phyloP scores from a whole-genome alignment of 306 rosid genomes.

The Trichosanthes truncata region DNA sequence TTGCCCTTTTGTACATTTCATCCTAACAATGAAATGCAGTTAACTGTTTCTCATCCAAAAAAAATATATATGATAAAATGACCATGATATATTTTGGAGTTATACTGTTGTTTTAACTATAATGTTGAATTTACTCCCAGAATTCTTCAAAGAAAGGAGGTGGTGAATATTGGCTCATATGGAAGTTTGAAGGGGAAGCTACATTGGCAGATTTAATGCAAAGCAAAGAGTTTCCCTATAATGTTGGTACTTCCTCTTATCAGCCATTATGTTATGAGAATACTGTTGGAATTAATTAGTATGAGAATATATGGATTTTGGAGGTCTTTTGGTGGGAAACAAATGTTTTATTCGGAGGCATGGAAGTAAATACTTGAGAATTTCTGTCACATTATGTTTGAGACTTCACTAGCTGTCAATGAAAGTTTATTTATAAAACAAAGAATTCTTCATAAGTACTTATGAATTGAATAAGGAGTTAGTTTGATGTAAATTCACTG shows the following conservation, averaged over 20 bases:
- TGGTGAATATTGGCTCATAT: constrained; percentile 88
- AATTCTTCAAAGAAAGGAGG: constrained; percentile 53
- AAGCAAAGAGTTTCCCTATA: constrained; percentile 87
- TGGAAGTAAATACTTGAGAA: neutral
- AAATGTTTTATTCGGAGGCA: neutral
- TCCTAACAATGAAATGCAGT: too few relatives aligned
- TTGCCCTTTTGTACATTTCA: too few relatives aligned
- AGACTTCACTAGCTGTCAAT: neutral
- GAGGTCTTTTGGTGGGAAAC: neutral
- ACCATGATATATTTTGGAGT: constrained; percentile 8
- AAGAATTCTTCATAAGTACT: too few relatives aligned
- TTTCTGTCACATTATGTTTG: neutral
- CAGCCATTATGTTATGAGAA: neutral
- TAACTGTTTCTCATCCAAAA: too few relatives aligned
- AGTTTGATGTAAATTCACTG: neutral
- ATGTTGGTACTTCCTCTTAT: constrained; percentile 62
- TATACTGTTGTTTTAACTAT: constrained; percentile 7
- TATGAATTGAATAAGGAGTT: neutral
- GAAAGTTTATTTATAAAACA: too few relatives aligned
- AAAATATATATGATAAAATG: neutral
- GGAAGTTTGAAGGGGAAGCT: constrained; percentile 79
- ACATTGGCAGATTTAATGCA: constrained; percentile 74
- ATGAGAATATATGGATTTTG: neutral
- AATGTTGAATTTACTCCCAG: constrained; percentile 31
- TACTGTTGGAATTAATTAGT: neutral